Base-by-base conservation (phyloP, 305 asterid genomes). In the Solanum hybrid region DNA sequence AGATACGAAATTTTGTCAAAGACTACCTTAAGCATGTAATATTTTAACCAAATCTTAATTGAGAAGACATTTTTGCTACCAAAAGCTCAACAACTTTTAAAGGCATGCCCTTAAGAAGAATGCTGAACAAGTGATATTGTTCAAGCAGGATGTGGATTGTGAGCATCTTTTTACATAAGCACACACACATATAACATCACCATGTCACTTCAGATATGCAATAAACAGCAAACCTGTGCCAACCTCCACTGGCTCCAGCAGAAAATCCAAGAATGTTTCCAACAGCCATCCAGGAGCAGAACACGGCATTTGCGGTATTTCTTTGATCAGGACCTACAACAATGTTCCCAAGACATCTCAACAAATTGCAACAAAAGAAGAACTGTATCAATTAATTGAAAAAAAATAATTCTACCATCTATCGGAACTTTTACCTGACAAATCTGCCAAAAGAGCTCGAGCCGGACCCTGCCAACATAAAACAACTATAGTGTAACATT, bases 231-330 rank as follows among this genome's bases (percentile, higher is more conserved):
- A 90, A 98, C 99, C 98, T 95, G 95, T 96, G 96, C 99, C 99
- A 98, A 88, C 91, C 92, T 92, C 99, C 99, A 89, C 99, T 98
- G 73, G 99, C 95, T 90, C 99, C 99, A 69, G 99, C 90, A 87
- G 99, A 98, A 94, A 98, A 98, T 89, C 99, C 99, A 82, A 98
- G 94, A 95, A 98, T 96, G 89, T 98, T 98, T 87, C 99, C 99
- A 91, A 98, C 96, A 86, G 99, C 99, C 99, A 98, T 98, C 99
- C 99, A 98, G 40, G 96, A 91, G 93, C 99, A 97, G 94, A 96
- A 98, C 90, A 98, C 77, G 36, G 99, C 99, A 91, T 98, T 98
- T 31, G 99, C 96, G 3, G 98, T 94, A 91, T 96, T 96, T 92
- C 99, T 97, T 91, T 98, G 99, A 72, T 96, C 97, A 78, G 99